A percentile compares a stretch with the other conserved stretches of the same genome.
phyloP scores from a whole-genome alignment of 306 rosid genomes.

The Hippophae rhamnoides region DNA sequence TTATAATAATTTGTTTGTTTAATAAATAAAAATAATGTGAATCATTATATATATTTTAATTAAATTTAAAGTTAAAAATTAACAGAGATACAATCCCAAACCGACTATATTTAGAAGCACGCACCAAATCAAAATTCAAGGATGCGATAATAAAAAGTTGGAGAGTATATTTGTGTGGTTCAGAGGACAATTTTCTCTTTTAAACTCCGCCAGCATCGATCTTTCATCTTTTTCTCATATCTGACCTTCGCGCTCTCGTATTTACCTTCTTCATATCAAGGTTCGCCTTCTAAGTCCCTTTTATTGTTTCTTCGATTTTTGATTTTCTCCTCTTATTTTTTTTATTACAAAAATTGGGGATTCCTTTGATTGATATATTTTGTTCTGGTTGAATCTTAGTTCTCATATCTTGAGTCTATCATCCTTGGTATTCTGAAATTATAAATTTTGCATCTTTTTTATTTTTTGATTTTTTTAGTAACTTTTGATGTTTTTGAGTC shows the following conservation, averaged over 20 bases:
- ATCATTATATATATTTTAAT: too few species aligned
- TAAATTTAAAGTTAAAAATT: too few species aligned
- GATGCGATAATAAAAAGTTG: neutral
- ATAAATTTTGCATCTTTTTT: neutral
- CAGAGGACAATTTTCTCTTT: neutral
- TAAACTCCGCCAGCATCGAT: neutral
- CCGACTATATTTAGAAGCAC: too few species aligned
- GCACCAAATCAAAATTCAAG: too few species aligned
- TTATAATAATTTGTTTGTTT: too few species aligned
- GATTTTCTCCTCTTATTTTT: neutral
- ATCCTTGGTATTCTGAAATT: neutral
- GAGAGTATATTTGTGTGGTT: slow-evolving; percentile 3
- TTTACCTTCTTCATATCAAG: slow-evolving; percentile 2
- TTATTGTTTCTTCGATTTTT: neutral
- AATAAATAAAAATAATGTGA: too few species aligned
- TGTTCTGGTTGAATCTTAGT: too few species aligned
- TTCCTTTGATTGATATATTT: neutral
- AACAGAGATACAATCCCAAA: too few species aligned
- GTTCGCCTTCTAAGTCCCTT: neutral
- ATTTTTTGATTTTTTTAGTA: too few species aligned
- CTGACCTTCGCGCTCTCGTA: neutral
- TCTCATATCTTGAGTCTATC: neutral
- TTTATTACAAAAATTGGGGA: too few species aligned
- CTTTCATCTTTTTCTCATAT: neutral
- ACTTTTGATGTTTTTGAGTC: too few species aligned